Percentiles rank a stretch among this genome's conserved stretches.
phyloP scores from a whole-genome alignment of 1,139 yeast genomes.

The Pichia sp. region DNA sequence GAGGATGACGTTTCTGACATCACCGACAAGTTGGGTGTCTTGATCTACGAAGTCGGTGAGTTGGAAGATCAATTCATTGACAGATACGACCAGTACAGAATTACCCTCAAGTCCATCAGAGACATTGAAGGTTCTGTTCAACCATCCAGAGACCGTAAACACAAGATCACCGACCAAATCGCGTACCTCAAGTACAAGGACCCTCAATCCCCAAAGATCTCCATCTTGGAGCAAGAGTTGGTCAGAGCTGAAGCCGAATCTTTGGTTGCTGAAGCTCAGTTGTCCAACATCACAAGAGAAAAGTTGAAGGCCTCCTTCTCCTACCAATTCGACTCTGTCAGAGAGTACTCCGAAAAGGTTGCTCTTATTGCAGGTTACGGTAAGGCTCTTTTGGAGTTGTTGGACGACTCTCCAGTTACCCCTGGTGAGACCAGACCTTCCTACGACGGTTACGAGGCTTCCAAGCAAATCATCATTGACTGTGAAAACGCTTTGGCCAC shows the following conservation, averaged over 20 bases:
- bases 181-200: slow-evolving; percentile 80
- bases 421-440: slow-evolving; percentile 92
- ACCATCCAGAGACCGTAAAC: slow-evolving; percentile 84
- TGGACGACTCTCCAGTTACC: slow-evolving; percentile 81
- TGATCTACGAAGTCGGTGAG: slow-evolving; percentile 79
- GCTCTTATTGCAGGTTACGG: slow-evolving; percentile 88
- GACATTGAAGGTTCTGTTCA: slow-evolving; percentile 85
- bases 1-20: slow-evolving; percentile 84
- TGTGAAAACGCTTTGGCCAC: slow-evolving; percentile 80
- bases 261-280: slow-evolving; percentile 85
- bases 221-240: slow-evolving; percentile 79
- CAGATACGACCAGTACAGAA: slow-evolving; percentile 81
- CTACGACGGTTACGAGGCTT: slow-evolving; percentile 83
- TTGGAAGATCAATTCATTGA: slow-evolving; percentile 84
- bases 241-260: slow-evolving; percentile 91
- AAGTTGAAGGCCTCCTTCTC: slow-evolving; percentile 80
- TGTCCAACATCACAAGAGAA: slow-evolving; percentile 82
- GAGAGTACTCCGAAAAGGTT: slow-evolving; percentile 80
- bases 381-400: slow-evolving; percentile 74
- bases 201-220: slow-evolving; percentile 78
- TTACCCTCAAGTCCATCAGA: slow-evolving; percentile 74
- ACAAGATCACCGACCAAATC: slow-evolving; percentile 78
- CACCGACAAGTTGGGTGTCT: slow-evolving; percentile 81
- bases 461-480: slow-evolving; percentile 80
- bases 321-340: slow-evolving; percentile 77